phyloP scores from a whole-genome alignment of 208 protist genomes.

The Wallacemonas sp. region DNA sequence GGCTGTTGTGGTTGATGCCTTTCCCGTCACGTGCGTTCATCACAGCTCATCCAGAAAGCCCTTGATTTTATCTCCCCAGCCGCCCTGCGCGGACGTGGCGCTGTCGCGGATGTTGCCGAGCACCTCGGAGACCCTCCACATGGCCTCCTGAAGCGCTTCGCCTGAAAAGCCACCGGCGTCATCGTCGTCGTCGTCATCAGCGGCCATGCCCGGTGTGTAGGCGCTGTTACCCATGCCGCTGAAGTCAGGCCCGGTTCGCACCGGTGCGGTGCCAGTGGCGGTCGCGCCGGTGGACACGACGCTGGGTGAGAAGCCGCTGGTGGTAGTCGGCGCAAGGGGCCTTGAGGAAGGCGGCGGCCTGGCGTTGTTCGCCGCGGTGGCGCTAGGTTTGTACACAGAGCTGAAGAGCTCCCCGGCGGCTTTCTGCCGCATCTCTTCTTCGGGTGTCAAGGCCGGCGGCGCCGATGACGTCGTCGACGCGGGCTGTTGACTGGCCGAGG shows the following conservation, averaged over 20 bases:
- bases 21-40: too few species aligned
- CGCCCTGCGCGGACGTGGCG: constrained; percentile 30
- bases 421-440: not conserved
- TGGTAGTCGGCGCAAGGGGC: too few species aligned
- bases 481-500: too few species aligned
- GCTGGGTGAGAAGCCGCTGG: too few species aligned
- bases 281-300: not conserved
- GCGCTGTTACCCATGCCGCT: constrained; percentile 56
- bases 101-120: constrained; percentile 49
- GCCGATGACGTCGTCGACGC: too few species aligned
- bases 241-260: constrained; percentile 57
- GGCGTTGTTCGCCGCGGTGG: too few species aligned
- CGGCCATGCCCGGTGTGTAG: constrained; percentile 27
- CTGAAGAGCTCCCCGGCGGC: constrained; percentile 1
- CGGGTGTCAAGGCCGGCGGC: not conserved
- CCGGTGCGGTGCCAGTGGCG: not conserved
- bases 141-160: constrained; percentile 28
- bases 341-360: too few species aligned
- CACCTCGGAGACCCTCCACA: constrained; percentile 59
- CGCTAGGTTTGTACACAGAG: constrained; percentile 5
- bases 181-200: constrained; percentile 4
- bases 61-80: constrained; percentile 49
- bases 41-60: constrained; percentile 67
- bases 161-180: constrained; percentile 1
- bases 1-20: not conserved